Evolutionary conservation across 306 rosid genomes (phyloP).

Genomic region (Vachellia pachyceras): DNA sequence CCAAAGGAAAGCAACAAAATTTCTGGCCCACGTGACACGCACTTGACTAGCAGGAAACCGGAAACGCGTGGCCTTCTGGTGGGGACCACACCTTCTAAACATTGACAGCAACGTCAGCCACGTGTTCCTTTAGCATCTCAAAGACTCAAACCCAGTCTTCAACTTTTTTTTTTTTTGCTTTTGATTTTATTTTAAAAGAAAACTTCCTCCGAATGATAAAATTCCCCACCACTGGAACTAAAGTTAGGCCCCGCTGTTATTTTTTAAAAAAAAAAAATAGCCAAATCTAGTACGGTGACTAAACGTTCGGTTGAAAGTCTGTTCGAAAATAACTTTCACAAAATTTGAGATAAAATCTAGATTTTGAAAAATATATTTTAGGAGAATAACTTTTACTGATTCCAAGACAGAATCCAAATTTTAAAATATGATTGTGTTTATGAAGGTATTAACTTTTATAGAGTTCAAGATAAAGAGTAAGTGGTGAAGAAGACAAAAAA

Average conservation of each 20-base stretch:
- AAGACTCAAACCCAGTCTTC: no score
- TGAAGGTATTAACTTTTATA: no score
- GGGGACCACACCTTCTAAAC: slow-evolving; percentile 56
- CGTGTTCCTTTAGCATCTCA: slow-evolving; percentile 43
- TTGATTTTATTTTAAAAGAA: no score
- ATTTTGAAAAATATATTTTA: no score
- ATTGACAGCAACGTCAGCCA: slow-evolving; percentile 52
- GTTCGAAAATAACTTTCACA: no score
- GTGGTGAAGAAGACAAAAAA: no score
- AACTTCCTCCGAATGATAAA: slow-evolving; percentile 32
- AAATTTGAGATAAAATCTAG: no score
- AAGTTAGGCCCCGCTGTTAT: background rate
- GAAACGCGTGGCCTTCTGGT: slow-evolving; percentile 63
- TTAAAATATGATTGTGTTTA: no score
- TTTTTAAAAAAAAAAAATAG: background rate
- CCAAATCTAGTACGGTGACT: background rate
- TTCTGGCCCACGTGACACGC: slow-evolving; percentile 71
- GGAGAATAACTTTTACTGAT: no score
- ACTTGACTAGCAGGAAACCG: slow-evolving; percentile 51
- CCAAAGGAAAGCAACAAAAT: slow-evolving; percentile 34
- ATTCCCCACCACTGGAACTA: background rate
- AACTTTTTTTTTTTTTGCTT: background rate
- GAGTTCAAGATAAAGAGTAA: no score
- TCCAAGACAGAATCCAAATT: no score
- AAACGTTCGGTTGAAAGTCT: no score